Evolutionary conservation across 2,329 filamentous ascomycete species (phyloP).

Genomic region (Pseudogymnoascus sp.): DNA sequence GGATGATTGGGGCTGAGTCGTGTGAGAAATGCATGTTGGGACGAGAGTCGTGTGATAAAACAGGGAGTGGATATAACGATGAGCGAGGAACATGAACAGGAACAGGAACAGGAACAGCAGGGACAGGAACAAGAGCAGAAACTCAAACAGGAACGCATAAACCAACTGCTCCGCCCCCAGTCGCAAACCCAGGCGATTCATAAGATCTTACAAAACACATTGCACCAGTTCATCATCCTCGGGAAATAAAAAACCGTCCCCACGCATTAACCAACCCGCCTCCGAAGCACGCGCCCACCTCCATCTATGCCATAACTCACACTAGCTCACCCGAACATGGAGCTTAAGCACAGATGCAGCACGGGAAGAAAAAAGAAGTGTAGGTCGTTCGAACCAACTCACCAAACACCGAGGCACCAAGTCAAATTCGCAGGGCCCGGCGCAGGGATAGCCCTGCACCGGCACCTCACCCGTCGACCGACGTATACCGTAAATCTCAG

Average conservation of each 20-base stretch:
- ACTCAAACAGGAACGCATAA: background rate
- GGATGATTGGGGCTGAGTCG: background rate
- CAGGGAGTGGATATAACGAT: background rate
- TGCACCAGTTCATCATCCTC: background rate
- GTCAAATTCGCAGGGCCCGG: background rate
- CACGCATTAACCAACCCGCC: background rate
- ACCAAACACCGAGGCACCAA: background rate
- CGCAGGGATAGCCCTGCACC: background rate
- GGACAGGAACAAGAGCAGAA: background rate
- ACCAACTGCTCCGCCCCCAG: background rate
- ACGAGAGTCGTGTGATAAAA: background rate
- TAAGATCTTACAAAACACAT: background rate
- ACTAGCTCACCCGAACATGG: background rate
- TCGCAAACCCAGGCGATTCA: background rate
- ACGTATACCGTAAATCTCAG: conserved; percentile 2
- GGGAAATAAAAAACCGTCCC: background rate
- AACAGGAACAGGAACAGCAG: background rate
- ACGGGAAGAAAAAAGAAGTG: background rate
- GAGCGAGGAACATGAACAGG: background rate
- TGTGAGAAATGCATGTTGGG: background rate
- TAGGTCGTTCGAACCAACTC: background rate
- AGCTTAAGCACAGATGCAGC: background rate
- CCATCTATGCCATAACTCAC: background rate
- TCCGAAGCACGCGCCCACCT: background rate
- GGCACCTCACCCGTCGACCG: background rate